Evolutionary conservation across 768 basidiomycete species (phyloP).

Genomic region (Tephrocybe sp.): DNA sequence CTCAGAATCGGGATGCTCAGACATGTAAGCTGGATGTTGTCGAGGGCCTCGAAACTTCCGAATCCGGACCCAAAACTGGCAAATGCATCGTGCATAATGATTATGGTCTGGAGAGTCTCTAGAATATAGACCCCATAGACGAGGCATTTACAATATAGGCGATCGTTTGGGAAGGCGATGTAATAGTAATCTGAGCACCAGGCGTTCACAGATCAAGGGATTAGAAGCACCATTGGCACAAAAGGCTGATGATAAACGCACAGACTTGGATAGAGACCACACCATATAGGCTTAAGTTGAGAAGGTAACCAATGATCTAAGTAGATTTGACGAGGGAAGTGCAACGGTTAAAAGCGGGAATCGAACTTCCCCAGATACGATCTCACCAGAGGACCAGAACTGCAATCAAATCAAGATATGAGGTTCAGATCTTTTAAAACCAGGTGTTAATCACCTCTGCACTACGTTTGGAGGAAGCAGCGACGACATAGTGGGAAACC

Average conservation of each 20-base stretch:
- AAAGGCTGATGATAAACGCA: constrained; percentile 20
- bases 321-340: too few relatives aligned
- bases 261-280: constrained; percentile 31
- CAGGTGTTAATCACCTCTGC: constrained; percentile 10
- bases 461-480: constrained; percentile 15
- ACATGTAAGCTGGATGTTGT: constrained; percentile 22
- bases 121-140: constrained; percentile 27
- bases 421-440: neutral
- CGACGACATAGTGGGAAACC: constrained; percentile 6
- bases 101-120: constrained; percentile 27
- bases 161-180: constrained; percentile 30
- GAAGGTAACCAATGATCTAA: constrained; percentile 29
- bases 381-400: constrained; percentile 22
- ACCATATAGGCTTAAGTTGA: constrained; percentile 29
- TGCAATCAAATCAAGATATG: neutral
- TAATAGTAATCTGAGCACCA: constrained; percentile 27
- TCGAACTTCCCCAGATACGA: too few relatives aligned
- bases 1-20: constrained; percentile 29
- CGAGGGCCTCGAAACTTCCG: constrained; percentile 24
- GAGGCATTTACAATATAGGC: constrained; percentile 20
- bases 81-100: constrained; percentile 27
- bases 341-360: neutral
- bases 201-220: neutral
- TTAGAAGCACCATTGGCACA: too few relatives aligned
- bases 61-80: constrained; percentile 27